These are phyloP conservation scores for Pythium apleroticum DNA, from an alignment of 352 stramenopile genomes.

Conservation along the genomic window DNA sequence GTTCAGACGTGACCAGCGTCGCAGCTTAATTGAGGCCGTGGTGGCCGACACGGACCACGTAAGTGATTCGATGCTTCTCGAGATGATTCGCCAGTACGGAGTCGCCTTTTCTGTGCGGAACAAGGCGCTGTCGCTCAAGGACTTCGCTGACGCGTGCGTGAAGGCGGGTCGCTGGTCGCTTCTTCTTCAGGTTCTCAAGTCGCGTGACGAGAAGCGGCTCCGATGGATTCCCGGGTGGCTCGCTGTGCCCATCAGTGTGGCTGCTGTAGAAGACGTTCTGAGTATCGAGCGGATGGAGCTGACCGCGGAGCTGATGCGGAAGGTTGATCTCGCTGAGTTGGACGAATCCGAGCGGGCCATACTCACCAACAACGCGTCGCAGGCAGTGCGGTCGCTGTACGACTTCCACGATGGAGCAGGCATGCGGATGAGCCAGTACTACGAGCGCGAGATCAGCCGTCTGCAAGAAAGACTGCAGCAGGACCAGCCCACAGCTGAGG, in stretches of 20 bases:
- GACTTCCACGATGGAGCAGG: not conserved
- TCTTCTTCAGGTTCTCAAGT: constrained; percentile 9
- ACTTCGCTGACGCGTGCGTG: not conserved
- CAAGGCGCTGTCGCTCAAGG: not conserved
- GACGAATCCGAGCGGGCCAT: not conserved
- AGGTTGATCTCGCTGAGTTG: constrained; percentile 6
- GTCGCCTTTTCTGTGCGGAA: not conserved
- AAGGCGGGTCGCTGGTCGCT: constrained; percentile 14
- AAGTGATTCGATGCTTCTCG: not conserved
- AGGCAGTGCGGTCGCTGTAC: constrained; percentile 6
- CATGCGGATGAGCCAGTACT: constrained; percentile 5
- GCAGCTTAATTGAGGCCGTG: constrained; percentile 35
- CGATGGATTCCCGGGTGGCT: not conserved
- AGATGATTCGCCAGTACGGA: constrained; percentile 6
- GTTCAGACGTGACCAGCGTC: constrained; percentile 29
- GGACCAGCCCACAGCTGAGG: not conserved
- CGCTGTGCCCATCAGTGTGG: constrained; percentile 4
- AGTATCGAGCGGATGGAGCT: constrained; percentile 12
- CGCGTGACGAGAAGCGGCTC: constrained; percentile 2
- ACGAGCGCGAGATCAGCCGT: constrained; percentile 5
- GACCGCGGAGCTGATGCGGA: not conserved
- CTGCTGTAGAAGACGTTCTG: not conserved
- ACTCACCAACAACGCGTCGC: constrained; percentile 7
- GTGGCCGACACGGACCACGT: constrained; percentile 23
- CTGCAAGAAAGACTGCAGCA: not conserved